A percentile compares a stretch with the other conserved stretches of the same genome.
These are phyloP conservation scores for Agaricus sinodeliciosus DNA, from an alignment of 768 basidiomycete species.

Conservation along the genomic window DNA sequence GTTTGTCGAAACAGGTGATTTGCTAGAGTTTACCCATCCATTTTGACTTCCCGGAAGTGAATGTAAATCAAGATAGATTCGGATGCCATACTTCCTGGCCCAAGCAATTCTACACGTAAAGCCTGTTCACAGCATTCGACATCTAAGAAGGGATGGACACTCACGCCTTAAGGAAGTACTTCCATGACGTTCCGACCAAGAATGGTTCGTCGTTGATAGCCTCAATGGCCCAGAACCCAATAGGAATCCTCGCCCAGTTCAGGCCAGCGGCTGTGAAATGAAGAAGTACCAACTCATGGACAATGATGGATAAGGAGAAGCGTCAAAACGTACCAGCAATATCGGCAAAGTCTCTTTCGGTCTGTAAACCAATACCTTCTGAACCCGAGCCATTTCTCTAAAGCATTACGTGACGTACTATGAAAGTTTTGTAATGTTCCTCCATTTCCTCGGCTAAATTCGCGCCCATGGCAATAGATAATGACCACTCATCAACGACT, in stretches of 20 bases:
- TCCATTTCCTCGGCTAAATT: conserved; percentile 64
- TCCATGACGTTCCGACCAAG: conserved; percentile 72
- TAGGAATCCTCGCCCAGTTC: conserved; percentile 81
- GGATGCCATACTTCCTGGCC: conserved; percentile 90
- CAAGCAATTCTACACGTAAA: conserved; percentile 55
- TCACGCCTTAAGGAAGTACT: conserved; percentile 45
- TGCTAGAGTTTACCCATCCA: conserved; percentile 50
- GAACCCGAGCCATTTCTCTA: not conserved
- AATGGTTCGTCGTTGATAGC: conserved; percentile 73
- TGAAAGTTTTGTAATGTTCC: conserved; percentile 66
- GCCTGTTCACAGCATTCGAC: conserved; percentile 11
- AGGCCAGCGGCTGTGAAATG: conserved; percentile 56
- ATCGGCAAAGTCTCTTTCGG: conserved; percentile 29
- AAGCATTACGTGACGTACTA: conserved; percentile 6
- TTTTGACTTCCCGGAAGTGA: conserved; percentile 74
- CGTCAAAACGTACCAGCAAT: conserved; percentile 23
- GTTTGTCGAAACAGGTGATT: conserved; percentile 4
- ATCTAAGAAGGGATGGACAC: conserved; percentile 11
- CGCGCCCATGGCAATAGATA: conserved; percentile 60
- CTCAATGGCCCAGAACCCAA: conserved; percentile 88
- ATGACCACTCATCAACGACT: conserved; percentile 70
- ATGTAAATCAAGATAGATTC: conserved; percentile 81
- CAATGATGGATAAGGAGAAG: not conserved
- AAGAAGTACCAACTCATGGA: conserved; percentile 50
- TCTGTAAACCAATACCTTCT: conserved; percentile 16